Percentiles rank a stretch among this genome's conserved stretches.
These are phyloP conservation scores for Juncus inflexus DNA, from an alignment of 176 grass and related monocot species.

Conservation along the genomic window DNA sequence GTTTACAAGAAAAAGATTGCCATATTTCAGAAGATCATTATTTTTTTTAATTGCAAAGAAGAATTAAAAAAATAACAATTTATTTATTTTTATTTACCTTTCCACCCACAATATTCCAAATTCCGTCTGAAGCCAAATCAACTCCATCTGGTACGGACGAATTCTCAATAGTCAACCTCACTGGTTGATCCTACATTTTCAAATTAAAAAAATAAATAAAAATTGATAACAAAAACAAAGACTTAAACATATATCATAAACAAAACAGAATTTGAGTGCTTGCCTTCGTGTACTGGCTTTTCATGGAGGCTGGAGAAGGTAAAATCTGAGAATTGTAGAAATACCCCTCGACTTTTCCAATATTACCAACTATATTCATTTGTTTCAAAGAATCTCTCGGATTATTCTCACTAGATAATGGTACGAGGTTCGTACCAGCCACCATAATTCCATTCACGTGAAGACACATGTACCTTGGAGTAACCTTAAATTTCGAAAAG, in stretches of 20 bases:
- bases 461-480: slow-evolving; percentile 51
- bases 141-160: slow-evolving; percentile 70
- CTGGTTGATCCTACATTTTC: slow-evolving; percentile 58
- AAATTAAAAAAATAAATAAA: slow-evolving; percentile 4
- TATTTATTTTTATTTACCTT: slow-evolving; percentile 48
- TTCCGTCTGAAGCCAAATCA: slow-evolving; percentile 68
- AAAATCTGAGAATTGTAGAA: slow-evolving; percentile 59
- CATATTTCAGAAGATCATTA: not conserved
- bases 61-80: slow-evolving; percentile 9
- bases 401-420: slow-evolving; percentile 26
- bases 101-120: slow-evolving; percentile 92
- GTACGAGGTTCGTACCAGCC: slow-evolving; percentile 36
- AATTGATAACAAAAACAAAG: not conserved
- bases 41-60: slow-evolving; percentile 7
- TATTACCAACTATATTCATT: slow-evolving; percentile 53
- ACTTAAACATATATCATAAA: slow-evolving; percentile 13
- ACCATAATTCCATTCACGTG: slow-evolving; percentile 58
- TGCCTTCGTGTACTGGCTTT: slow-evolving; percentile 42
- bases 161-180: slow-evolving; percentile 74
- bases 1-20: too few species aligned
- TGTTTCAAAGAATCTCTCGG: slow-evolving; percentile 33
- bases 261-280: too few species aligned
- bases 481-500: slow-evolving; percentile 41
- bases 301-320: slow-evolving; percentile 40
- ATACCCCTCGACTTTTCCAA: slow-evolving; percentile 60